phyloP scores from a whole-genome alignment of 169 alveolate species.

The Eimeria mitis region DNA sequence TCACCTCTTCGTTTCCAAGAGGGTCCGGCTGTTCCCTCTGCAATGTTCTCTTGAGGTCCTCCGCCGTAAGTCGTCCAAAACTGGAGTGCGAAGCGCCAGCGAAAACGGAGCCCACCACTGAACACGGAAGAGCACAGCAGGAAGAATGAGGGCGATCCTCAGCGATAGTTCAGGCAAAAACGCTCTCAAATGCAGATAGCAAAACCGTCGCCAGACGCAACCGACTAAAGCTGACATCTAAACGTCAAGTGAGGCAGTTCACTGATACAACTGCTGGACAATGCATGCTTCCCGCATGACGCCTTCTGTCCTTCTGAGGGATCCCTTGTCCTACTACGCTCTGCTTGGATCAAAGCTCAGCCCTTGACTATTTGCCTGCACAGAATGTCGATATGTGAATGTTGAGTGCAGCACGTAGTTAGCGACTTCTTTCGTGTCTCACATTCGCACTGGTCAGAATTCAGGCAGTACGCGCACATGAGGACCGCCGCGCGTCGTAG shows the following conservation, averaged over 20 bases:
- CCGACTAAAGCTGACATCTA: background rate
- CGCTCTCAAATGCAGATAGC: background rate
- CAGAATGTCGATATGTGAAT: background rate
- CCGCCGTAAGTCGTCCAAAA: conserved; percentile 37
- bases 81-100: conserved; percentile 57
- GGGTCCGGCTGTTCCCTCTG: conserved; percentile 73
- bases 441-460: conserved; percentile 66
- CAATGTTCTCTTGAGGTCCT: conserved; percentile 46
- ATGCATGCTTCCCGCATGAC: background rate
- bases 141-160: background rate
- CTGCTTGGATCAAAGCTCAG: background rate
- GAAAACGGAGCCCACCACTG: conserved; percentile 40
- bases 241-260: background rate
- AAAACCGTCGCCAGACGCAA: background rate
- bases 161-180: background rate
- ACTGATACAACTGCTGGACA: background rate
- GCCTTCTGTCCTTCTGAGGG: background rate
- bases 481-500: conserved; percentile 71
- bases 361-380: background rate
- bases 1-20: conserved; percentile 56
- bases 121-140: background rate
- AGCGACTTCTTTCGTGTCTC: background rate
- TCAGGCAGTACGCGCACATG: conserved; percentile 62
- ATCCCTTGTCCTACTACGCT: background rate
- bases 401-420: background rate